phyloP scores from a whole-genome alignment of 2,329 filamentous ascomycete genomes.

The Scedosporium aurantiacum region DNA sequence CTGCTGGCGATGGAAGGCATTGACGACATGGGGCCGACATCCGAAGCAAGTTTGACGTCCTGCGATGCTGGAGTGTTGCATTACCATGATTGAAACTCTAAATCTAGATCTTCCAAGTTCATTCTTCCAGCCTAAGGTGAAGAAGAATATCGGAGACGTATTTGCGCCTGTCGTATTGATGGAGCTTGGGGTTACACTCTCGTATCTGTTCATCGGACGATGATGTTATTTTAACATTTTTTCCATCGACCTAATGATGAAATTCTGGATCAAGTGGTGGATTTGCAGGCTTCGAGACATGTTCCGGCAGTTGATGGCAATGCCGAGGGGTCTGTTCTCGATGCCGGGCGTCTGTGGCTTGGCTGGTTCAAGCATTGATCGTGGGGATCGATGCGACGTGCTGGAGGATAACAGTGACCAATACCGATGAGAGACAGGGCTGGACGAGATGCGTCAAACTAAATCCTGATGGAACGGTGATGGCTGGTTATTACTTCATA shows the following conservation, averaged over 20 bases:
- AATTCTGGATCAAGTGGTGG: not conserved
- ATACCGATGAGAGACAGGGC: too few species aligned
- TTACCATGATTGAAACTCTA: not conserved
- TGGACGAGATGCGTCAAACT: too few species aligned
- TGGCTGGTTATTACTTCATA: too few species aligned
- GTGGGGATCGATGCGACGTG: not conserved
- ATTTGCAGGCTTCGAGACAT: not conserved
- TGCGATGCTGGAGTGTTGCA: not conserved
- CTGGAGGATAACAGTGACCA: not conserved
- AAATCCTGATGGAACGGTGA: too few species aligned
- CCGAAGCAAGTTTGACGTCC: too few species aligned
- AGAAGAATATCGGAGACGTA: too few species aligned
- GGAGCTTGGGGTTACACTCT: not conserved
- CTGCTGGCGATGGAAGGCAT: too few species aligned
- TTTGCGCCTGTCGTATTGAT: not conserved
- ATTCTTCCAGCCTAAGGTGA: not conserved
- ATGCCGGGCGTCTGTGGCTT: not conserved
- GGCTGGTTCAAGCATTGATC: not conserved
- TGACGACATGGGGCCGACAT: too few species aligned
- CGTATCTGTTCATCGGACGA: not conserved
- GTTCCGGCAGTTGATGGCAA: not conserved
- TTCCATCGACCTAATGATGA: not conserved
- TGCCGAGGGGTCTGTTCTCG: not conserved
- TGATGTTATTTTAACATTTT: not conserved
- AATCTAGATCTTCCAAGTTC: not conserved